Evolutionary conservation across 768 basidiomycete genomes (phyloP), one percentile per base, ranked within the genome.

Genomic region (Hebeloma cylindrosporum): DNA sequence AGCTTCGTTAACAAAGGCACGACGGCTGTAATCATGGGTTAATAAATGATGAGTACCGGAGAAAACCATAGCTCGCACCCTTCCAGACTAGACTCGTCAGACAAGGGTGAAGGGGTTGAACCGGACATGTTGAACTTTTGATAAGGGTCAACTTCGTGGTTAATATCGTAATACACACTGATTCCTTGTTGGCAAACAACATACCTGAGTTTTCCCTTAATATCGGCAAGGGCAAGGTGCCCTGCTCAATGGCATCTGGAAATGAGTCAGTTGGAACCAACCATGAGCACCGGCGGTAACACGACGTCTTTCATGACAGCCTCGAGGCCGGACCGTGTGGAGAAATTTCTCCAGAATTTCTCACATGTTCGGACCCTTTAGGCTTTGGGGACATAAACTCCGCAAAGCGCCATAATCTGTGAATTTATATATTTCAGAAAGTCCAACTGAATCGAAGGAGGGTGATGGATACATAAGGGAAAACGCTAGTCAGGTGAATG

Each of bases 21-120:
- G 40, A 20, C 30, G 9, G 43, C 43, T 9, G 31, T 13, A 40
- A 44, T 50, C 18, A 29, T 34, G 7, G 16, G 14, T 38, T 30
- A 28, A 37, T 27, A 23, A 18, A 47, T 17, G 22, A 14, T 29
- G 35, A 39, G 25, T 30, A 25, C 18, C 27, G 18, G 34, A 37
- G 21, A 17, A 21, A 11, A 44, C n/a, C n/a, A 21, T 21, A 27
- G 34, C 7, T 14, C 52, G 25, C 36, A 59, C 58, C 53, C 51
- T 48, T 59, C 58, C 25, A 55, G 51, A 41, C 50, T 56, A 21
- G 57, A 52, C 18, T 41, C 57, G 54, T 59, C 55, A 28, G 58
- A 52, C 21, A 45, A 35, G 13, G 58, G 58, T 40, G 58, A 56
- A 23, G 58, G 54, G 26, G 51, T 44, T 16, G 48, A 52, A 17